These are phyloP conservation scores for Cardiospermum halicacabum DNA, from an alignment of 345 rosid species.

Conservation along the genomic window DNA sequence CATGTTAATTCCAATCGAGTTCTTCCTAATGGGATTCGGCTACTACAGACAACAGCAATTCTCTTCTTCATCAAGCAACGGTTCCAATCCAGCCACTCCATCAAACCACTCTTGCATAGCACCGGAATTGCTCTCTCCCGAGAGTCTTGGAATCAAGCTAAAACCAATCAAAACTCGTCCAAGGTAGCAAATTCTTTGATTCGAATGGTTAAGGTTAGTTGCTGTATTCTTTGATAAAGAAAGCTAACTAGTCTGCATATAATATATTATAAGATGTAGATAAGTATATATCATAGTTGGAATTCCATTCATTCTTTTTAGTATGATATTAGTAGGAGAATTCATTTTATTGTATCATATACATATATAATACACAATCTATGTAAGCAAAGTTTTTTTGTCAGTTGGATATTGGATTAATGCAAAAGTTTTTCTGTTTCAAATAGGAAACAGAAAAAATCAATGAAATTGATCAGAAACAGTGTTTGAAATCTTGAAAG, in stretches of 20 bases:
- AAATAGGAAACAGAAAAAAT: too few relatives aligned
- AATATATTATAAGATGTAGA: not conserved
- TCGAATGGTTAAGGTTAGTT: conserved; percentile 18
- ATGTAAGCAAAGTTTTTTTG: too few relatives aligned
- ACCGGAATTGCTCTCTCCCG: conserved; percentile 57
- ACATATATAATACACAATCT: not conserved
- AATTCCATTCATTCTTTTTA: conserved; percentile 5
- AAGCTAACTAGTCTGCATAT: not conserved
- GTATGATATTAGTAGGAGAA: conserved; percentile 3
- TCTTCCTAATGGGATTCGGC: conserved; percentile 50
- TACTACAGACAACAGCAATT: conserved; percentile 30
- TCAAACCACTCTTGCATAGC: conserved; percentile 38
- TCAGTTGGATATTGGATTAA: too few relatives aligned
- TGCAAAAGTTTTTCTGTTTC: too few relatives aligned
- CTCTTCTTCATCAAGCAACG: conserved; percentile 31
- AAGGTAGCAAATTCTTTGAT: conserved; percentile 34
- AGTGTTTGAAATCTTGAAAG: too few relatives aligned
- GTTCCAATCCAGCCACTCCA: conserved; percentile 38
- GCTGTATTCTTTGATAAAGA: not conserved
- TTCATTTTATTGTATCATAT: conserved; percentile 2
- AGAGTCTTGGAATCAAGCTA: conserved; percentile 58
- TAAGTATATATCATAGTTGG: not conserved
- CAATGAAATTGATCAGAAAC: too few relatives aligned
- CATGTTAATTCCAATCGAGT: conserved; percentile 58
- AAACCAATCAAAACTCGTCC: conserved; percentile 60